A percentile compares a stretch with the other conserved stretches of the same genome.
Evolutionary conservation across 163 green algal genomes (phyloP).

Genomic region (Chloromonas sp.): DNA sequence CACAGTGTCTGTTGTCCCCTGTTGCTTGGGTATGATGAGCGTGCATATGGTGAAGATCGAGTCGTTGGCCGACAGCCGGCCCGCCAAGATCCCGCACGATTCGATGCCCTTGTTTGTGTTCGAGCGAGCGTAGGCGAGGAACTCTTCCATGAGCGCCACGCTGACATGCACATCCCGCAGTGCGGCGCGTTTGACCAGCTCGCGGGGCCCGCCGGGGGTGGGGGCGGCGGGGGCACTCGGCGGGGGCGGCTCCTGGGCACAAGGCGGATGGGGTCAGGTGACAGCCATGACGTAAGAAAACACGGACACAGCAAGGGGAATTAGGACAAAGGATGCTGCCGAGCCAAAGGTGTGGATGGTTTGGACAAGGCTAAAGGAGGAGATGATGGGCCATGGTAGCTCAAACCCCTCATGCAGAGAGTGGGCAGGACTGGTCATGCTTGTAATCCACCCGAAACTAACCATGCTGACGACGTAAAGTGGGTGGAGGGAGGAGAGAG

Average conservation of each 20-base stretch:
- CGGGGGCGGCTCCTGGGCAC: not conserved
- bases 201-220: slow-evolving; percentile 6
- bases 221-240: slow-evolving; percentile 3
- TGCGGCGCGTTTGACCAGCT: slow-evolving; percentile 24
- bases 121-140: slow-evolving; percentile 55
- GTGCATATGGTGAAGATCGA: slow-evolving; percentile 78
- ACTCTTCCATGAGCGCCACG: slow-evolving; percentile 80
- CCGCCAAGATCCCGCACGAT: slow-evolving; percentile 87
- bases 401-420: too few species aligned
- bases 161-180: slow-evolving; percentile 83
- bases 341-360: too few species aligned
- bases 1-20: slow-evolving; percentile 83
- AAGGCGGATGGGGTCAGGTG: too few species aligned
- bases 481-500: too few species aligned
- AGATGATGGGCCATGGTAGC: too few species aligned
- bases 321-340: too few species aligned
- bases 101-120: slow-evolving; percentile 54
- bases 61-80: slow-evolving; percentile 60
- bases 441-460: too few species aligned
- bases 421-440: too few species aligned
- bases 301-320: too few species aligned
- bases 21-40: slow-evolving; percentile 92
- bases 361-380: too few species aligned
- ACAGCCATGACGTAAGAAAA: too few species aligned
- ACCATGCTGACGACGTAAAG: too few species aligned